Evolutionary conservation across 352 stramenopile species (phyloP).

Genomic region (Aphanomyces astaci): DNA sequence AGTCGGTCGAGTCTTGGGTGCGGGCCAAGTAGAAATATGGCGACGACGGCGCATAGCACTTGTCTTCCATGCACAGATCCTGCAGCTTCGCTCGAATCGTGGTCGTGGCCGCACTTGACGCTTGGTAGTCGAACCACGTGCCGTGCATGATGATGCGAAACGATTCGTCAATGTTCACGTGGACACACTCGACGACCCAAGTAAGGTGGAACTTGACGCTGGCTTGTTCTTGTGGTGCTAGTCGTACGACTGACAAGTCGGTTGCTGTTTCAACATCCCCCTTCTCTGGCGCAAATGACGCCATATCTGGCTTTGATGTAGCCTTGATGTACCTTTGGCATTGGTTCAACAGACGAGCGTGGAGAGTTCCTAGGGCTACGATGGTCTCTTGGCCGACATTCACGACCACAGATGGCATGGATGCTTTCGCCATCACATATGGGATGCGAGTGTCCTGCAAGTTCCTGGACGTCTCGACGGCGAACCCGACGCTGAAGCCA

Average conservation of each 20-base stretch:
- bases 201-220: not conserved
- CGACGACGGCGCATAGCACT: conserved; percentile 1
- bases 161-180: conserved; percentile 9
- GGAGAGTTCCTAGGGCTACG: conserved; percentile 40
- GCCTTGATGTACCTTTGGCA: not conserved
- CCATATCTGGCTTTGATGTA: not conserved
- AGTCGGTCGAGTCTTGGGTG: conserved; percentile 1
- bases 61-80: conserved; percentile 8
- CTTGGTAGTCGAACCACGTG: conserved; percentile 16
- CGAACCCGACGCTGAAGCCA: conserved; percentile 1
- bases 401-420: conserved; percentile 36
- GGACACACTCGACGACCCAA: conserved; percentile 11
- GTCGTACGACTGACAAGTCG: too few relatives aligned
- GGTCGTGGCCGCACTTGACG: not conserved
- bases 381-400: conserved; percentile 49
- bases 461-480: conserved; percentile 7
- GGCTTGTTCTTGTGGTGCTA: too few relatives aligned
- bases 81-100: not conserved
- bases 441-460: not conserved
- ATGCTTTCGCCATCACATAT: conserved; percentile 23
- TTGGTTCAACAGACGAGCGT: conserved; percentile 42
- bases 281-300: too few relatives aligned
- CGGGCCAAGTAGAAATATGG: conserved; percentile 22
- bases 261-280: too few relatives aligned
- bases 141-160: conserved; percentile 1